Conservation (phyloP, 192 early-diverging fungal species). For the Chytriomyces sp. region DNA sequence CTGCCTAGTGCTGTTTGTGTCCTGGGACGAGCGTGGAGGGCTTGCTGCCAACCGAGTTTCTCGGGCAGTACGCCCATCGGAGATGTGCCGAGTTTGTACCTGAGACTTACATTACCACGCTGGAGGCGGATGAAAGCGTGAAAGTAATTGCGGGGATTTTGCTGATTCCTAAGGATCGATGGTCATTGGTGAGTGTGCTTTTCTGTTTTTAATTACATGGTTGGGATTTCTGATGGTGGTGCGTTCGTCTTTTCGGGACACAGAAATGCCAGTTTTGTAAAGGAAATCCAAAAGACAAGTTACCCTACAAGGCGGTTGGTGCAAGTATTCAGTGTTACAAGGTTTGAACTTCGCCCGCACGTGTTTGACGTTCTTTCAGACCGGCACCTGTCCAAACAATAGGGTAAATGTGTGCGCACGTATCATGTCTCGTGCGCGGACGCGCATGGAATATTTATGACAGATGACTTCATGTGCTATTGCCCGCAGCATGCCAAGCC, state of each 20-base stretch:
- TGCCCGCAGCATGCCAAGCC: conserved; percentile 34
- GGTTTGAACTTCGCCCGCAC: conserved; percentile 25
- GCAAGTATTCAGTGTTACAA: conserved; percentile 59
- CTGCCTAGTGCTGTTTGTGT: conserved; percentile 25
- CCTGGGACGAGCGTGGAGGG: conserved; percentile 5
- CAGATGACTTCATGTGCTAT: conserved; percentile 30
- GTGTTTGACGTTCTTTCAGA: not conserved
- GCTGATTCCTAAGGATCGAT: conserved; percentile 47
- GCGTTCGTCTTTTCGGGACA: not conserved
- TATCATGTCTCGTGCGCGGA: conserved; percentile 56
- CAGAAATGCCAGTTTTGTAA: conserved; percentile 55
- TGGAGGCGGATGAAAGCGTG: conserved; percentile 10
- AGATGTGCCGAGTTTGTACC: conserved; percentile 38
- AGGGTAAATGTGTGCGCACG: conserved; percentile 52
- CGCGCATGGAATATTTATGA: conserved; percentile 28
- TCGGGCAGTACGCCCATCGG: conserved; percentile 27
- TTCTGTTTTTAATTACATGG: not conserved
- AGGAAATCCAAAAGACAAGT: conserved; percentile 4
- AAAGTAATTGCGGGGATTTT: conserved; percentile 43
- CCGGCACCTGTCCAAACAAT: not conserved
- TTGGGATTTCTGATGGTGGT: not conserved
- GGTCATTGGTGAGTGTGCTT: conserved; percentile 39
- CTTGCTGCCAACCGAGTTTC: conserved; percentile 18
- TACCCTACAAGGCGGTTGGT: conserved; percentile 28
- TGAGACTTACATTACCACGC: conserved; percentile 32